These are phyloP conservation scores for Trichophyton benhamiae DNA, from an alignment of 2,329 filamentous ascomycete species.

Conservation along the genomic window DNA sequence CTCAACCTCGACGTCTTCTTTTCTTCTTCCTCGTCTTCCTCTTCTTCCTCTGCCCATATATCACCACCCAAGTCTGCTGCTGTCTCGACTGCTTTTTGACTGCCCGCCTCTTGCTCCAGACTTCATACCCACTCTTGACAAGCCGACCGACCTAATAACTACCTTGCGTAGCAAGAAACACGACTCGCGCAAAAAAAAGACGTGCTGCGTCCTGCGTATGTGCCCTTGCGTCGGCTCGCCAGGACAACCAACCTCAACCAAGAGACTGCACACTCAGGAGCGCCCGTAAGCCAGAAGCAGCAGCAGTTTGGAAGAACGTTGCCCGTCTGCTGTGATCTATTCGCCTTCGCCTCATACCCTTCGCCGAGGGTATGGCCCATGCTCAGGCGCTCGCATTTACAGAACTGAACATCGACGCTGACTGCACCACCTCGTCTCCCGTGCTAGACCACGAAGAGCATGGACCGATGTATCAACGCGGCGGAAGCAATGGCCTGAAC, in stretches of 20 bases:
- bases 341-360: neutral
- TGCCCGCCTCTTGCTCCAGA: too few species aligned
- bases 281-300: neutral
- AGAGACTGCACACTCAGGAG: neutral
- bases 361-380: conserved; percentile 11
- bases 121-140: neutral
- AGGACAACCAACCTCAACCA: neutral
- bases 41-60: neutral
- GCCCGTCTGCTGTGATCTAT: too few species aligned
- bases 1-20: neutral
- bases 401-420: conserved; percentile 8
- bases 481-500: neutral
- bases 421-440: conserved; percentile 1
- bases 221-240: neutral
- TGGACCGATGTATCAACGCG: neutral
- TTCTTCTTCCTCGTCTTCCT: neutral
- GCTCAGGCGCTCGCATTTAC: conserved; percentile 8
- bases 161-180: too few species aligned
- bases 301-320: neutral
- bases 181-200: too few species aligned
- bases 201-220: neutral
- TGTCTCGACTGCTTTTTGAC: neutral
- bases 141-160: too few species aligned
- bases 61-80: neutral
- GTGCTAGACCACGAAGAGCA: neutral